Base-by-base conservation (phyloP, 805 yeast species). In the Cyberlindnera nakhonratchasimensis region DNA sequence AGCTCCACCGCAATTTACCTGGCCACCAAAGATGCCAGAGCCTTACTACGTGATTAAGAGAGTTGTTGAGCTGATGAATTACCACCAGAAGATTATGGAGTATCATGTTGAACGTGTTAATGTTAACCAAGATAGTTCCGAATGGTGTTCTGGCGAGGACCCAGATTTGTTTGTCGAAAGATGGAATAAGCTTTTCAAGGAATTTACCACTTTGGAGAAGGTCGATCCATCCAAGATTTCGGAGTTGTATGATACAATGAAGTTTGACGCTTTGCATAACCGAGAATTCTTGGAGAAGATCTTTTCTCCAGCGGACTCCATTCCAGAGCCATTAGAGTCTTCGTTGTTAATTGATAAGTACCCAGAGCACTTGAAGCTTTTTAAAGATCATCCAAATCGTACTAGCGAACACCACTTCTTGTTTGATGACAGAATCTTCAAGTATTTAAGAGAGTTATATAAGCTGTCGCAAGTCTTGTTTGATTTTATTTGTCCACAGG, bases 21-120 rank as follows among this genome's bases (percentile, higher is more conserved):
- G 99, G 99, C 99, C 99, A 1, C 86, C 93, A 16, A 88, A 88
- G 60, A 89, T 93, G 86, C 98, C 99, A 0, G 95, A 93, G 59
- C 99, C 99, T 2, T 91, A 88, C 58, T 79, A 82, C 37, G 99
- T 93, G 13, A 86, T 95, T 54, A 86, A 88, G 58, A 72, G 96
- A 49, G 99, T 93, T 21, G 96, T 93, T 31, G 96, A 89, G 56
- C 71, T 93, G 57, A 91, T 93, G 98, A 88, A 82, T 62, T 89
- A 84, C 64, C 97, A 93, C 61, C 80, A 80, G 29, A 76, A 73
- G 52, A 79, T 93, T 39, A 80, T 93, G 95, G 82, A 80, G 42
- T 76, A 82, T 63, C 90, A 90, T 58, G 88, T 82, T 55, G 74
- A 71, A 30, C 69, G 78, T 38, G 77, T 79, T 8, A 22, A 34